phyloP scores from a whole-genome alignment of 2,329 filamentous ascomycete species.

The Cyphellophora attinorum region DNA sequence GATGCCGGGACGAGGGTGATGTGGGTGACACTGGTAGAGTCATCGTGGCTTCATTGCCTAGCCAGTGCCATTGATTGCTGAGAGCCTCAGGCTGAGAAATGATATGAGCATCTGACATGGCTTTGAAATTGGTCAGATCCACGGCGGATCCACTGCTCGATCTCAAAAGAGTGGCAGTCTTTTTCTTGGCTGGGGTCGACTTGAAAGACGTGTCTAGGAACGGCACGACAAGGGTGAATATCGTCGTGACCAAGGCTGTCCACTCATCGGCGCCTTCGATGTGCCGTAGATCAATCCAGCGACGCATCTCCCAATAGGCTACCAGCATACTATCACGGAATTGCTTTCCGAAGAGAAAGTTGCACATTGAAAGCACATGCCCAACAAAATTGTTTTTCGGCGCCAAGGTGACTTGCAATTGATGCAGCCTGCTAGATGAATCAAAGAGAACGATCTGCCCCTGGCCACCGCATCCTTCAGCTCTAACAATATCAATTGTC shows the following conservation, averaged over 20 bases:
- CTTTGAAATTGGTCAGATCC: conserved; percentile 28
- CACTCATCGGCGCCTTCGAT: conserved; percentile 51
- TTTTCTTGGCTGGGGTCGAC: conserved; percentile 27
- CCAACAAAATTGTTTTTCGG: conserved; percentile 55
- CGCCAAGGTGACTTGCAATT: conserved; percentile 58
- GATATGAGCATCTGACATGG: conserved; percentile 25
- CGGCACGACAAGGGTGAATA: conserved; percentile 56
- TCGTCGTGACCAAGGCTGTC: conserved; percentile 55
- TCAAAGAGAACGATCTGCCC: conserved; percentile 61
- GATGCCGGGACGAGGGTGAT: no score
- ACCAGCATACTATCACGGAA: conserved; percentile 53
- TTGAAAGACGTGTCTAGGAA: conserved; percentile 34
- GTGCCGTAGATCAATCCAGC: conserved; percentile 51
- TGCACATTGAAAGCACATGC: conserved; percentile 52
- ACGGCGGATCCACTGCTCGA: conserved; percentile 37
- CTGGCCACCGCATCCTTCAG: conserved; percentile 23
- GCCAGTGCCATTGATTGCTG: no score
- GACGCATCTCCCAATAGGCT: conserved; percentile 64
- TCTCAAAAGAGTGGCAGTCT: conserved; percentile 32
- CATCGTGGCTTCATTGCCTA: no score
- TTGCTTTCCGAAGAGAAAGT: conserved; percentile 51
- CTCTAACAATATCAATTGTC: not conserved
- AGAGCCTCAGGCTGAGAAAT: no score
- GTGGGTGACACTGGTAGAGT: no score
- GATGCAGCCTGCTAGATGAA: conserved; percentile 52